Conservation (phyloP, 129 eudicot species). For the Rutidosis leptorrhynchoides region DNA sequence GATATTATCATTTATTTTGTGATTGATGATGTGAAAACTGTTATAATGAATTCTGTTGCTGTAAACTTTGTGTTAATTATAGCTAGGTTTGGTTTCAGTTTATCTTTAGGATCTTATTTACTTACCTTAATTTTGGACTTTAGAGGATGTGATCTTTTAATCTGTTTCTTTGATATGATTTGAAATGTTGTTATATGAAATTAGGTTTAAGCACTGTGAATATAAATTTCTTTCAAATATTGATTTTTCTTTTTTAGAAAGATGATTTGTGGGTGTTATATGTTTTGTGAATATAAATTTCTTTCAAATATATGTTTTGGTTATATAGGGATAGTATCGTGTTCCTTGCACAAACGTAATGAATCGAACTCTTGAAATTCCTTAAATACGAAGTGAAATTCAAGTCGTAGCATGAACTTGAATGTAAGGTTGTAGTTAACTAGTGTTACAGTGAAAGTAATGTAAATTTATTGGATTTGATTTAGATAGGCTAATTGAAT, state of each 20-base stretch:
- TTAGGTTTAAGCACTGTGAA: no score
- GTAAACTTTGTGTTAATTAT: no score
- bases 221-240: background rate
- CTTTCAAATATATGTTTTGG: background rate
- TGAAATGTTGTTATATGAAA: no score
- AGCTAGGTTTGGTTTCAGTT: no score
- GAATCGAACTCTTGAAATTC: background rate
- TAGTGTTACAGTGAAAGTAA: background rate
- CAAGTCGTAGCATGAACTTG: background rate
- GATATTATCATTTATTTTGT: background rate
- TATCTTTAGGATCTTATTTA: no score
- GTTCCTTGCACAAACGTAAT: background rate
- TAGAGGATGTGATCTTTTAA: no score
- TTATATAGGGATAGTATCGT: background rate
- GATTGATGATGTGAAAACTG: background rate
- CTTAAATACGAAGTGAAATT: background rate
- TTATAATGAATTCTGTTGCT: no score
- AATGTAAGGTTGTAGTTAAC: background rate
- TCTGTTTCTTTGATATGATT: no score
- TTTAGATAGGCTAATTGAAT: background rate
- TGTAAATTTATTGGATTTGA: background rate
- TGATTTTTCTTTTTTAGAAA: background rate
- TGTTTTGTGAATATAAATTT: background rate
- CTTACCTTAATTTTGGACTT: no score
- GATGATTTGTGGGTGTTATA: background rate